phyloP scores from a whole-genome alignment of 257 asterid species.

The Penstemon eatonii region DNA sequence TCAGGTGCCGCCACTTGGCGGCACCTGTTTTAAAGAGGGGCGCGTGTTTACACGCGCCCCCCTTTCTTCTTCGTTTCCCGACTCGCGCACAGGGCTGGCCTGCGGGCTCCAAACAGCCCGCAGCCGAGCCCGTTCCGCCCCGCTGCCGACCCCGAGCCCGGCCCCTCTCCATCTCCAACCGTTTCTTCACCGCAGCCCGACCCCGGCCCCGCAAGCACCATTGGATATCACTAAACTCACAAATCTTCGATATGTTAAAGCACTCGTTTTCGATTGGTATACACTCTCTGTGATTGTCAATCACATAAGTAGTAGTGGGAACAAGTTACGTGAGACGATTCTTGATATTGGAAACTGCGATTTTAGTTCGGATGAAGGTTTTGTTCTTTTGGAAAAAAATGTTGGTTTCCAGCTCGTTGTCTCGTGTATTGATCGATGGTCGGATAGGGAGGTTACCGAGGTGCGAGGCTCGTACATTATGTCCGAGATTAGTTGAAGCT shows the following conservation, averaged over 20 bases:
- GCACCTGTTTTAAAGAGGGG: too few species aligned
- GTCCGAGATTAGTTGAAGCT: not conserved
- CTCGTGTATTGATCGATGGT: not conserved
- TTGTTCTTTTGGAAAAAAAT: not conserved
- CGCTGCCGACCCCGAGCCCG: too few species aligned
- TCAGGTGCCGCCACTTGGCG: too few species aligned
- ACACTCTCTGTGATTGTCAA: not conserved
- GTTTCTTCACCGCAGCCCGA: too few species aligned
- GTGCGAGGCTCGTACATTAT: not conserved
- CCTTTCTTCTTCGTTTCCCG: too few species aligned
- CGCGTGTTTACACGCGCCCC: too few species aligned
- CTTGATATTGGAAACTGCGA: not conserved
- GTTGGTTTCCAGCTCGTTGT: not conserved
- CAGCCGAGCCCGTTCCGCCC: too few species aligned
- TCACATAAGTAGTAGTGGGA: not conserved
- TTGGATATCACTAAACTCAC: slow-evolving; percentile 6
- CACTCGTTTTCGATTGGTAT: not conserved
- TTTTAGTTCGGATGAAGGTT: slow-evolving; percentile 7
- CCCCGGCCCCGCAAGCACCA: too few species aligned
- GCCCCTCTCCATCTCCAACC: too few species aligned
- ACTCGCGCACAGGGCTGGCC: too few species aligned
- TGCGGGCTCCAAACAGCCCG: too few species aligned
- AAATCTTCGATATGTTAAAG: not conserved
- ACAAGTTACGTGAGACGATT: not conserved
- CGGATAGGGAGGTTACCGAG: not conserved